These are phyloP conservation scores for Paraurostyla sp. DNA, from an alignment of 73 alveolate species.

Conservation along the genomic window DNA sequence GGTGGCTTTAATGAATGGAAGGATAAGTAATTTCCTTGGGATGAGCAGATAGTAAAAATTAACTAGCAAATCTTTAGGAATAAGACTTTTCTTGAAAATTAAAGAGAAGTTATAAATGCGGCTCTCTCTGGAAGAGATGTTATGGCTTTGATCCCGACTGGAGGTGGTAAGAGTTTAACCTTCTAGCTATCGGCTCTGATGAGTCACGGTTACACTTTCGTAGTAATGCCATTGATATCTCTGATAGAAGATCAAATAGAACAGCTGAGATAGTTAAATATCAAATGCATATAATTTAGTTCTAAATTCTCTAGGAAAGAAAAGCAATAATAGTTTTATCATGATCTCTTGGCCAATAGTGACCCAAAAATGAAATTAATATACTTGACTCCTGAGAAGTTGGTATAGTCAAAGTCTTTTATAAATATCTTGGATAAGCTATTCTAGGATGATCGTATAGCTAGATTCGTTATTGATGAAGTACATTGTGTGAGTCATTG, in stretches of 20 bases:
- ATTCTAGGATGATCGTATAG: conserved; percentile 60
- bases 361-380: conserved; percentile 50
- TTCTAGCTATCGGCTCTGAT: conserved; percentile 90
- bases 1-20: conserved; percentile 74
- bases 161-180: conserved; percentile 97
- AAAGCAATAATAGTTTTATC: conserved; percentile 12
- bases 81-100: conserved; percentile 82
- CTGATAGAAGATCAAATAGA: conserved; percentile 90
- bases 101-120: conserved; percentile 91
- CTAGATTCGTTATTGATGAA: conserved; percentile 98
- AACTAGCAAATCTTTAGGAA: conserved; percentile 84
- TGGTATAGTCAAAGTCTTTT: conserved; percentile 62
- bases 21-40: conserved; percentile 81
- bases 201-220: conserved; percentile 87
- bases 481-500: conserved; percentile 99
- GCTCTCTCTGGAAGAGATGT: conserved; percentile 88
- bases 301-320: neutral
- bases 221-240: conserved; percentile 93
- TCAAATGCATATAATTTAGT: neutral
- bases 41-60: conserved; percentile 66
- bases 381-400: conserved; percentile 84
- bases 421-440: conserved; percentile 58
- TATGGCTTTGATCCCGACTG: conserved; percentile 97
- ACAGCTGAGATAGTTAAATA: neutral
- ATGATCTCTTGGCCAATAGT: neutral